phyloP scores from a whole-genome alignment of 306 rosid genomes.

The Casuarina equisetifolia region DNA sequence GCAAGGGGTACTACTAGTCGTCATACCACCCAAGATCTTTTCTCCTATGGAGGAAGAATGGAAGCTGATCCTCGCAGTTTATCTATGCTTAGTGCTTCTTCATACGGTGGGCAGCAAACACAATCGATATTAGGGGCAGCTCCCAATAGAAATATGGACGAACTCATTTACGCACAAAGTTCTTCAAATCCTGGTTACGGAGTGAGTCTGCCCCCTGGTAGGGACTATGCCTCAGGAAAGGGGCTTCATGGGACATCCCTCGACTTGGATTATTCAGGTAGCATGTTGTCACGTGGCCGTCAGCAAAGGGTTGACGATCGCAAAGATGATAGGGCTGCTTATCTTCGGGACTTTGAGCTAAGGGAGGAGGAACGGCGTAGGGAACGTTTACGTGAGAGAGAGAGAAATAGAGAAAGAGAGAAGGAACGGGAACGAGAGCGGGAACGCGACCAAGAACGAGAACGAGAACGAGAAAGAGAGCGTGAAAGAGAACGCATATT shows the following conservation, averaged over 20 bases:
- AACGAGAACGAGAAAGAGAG: slow-evolving; percentile 63
- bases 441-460: slow-evolving; percentile 49
- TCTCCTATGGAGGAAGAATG: slow-evolving; percentile 86
- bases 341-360: slow-evolving; percentile 88
- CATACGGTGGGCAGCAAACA: slow-evolving; percentile 79
- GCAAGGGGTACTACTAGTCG: slow-evolving; percentile 87
- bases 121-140: slow-evolving; percentile 97
- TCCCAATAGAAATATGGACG: slow-evolving; percentile 83
- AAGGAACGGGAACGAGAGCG: slow-evolving; percentile 71
- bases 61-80: slow-evolving; percentile 84
- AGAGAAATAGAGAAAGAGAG: slow-evolving; percentile 86
- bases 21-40: slow-evolving; percentile 81
- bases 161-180: slow-evolving; percentile 72
- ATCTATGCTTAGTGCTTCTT: slow-evolving; percentile 71
- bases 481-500: slow-evolving; percentile 70
- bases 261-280: slow-evolving; percentile 69
- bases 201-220: slow-evolving; percentile 97
- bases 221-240: slow-evolving; percentile 93
- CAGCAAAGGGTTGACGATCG: slow-evolving; percentile 61
- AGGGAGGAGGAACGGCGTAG: slow-evolving; percentile 94
- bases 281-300: slow-evolving; percentile 51
- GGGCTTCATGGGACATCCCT: slow-evolving; percentile 73
- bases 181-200: slow-evolving; percentile 97
- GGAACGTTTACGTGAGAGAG: slow-evolving; percentile 89
- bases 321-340: slow-evolving; percentile 89